Evolutionary conservation across 345 rosid species (phyloP), one percentile per base, ranked within the genome.

Genomic region (Angophora floribunda): DNA sequence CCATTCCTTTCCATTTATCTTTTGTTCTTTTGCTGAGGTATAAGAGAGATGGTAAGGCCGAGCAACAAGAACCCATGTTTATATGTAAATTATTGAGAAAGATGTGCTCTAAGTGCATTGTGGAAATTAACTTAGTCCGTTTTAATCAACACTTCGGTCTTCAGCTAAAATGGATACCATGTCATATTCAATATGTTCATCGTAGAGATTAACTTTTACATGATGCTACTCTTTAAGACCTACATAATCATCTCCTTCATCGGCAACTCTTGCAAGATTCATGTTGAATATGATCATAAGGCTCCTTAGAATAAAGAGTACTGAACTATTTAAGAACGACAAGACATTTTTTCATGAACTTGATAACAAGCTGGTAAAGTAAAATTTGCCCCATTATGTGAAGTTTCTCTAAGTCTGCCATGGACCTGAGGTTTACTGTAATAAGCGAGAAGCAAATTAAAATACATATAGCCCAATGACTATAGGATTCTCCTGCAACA

Each of bases 401-500:
- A 91, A 95, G 95, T 65, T 90, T 93, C 92, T 92, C 96, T 67
- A 95, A 89, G 50, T 94, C 96, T 41, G 94, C 93, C 52, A 94
- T 85, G 87, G 98, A 95, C 91, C 89, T 96, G 94, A 79, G 94
- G 91, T 89, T 92, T 93, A 51, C 99, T 95, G 87, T 88, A 88
- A 52, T 30, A 88, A 87, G 78, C 22, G 52, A 87, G 57, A 44
- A 28, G 80, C 24, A 86, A 21, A 52, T 55, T 10, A 30, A 61
- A 22, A n/a, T 79, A 63, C 26, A 24, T 78, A 82, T 50, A 22
- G 63, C 21, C 45, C 85, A 12, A 52, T 50, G 55, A 22, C 70
- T 24, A 32, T 12, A 0, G 85, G 94, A 36, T 36, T 36, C 41
- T 36, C 95, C 98, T 95, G 95, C 55, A 89, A 59, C 86, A 3